Evolutionary conservation across 2,329 filamentous ascomycete genomes (phyloP), one percentile per base, ranked within the genome.

Genomic region (Colletotrichum tropicale): DNA sequence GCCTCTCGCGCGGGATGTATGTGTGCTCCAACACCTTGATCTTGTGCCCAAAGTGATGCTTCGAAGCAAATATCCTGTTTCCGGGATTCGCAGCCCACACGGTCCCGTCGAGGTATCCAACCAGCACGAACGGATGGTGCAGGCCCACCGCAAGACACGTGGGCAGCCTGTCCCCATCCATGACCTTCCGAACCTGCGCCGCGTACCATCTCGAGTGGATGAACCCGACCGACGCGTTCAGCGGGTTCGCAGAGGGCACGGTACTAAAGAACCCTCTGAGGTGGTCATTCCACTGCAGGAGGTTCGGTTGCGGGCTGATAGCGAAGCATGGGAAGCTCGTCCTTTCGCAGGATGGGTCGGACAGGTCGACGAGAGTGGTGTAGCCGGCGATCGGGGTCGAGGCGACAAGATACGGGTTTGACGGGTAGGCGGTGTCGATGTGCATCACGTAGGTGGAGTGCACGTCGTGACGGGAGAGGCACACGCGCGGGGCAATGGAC

Each of bases 401-500:
- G 8, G 88, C 87, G n/a, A 92, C 83, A 10, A 91, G 80, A 77
- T 89, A 90, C 0, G 91, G 90, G 71, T 89, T 84, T 2, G 90
- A 89, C 6, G 91, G 91, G 77, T 90, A 91, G 24, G 87, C 89
- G 0, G 89, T 89, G 73, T 86, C 86, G 36, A 92, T 86, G 78
- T 92, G 89, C 75, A 91, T 85, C 6, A 92, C 84, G 69, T 86
- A 83, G 65, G 87, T 90, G 75, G 88, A 87, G 78, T 92, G 90
- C n/a, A 89, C 84, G 6, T 88, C 85, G 65, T 90, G 87, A 4
- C 90, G 87, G 56, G 87, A 87, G 32, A 92, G 83, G 66, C 91
- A 82, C 30, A 84, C 82, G 60, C 81, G 82, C 1, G 90, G 90
- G 52, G 85, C 84, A 56, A 92, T 79, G 13, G 90, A 92, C 90